Conservation (phyloP, 1,139 yeast species). For the Saccharomyces hybrid region DNA sequence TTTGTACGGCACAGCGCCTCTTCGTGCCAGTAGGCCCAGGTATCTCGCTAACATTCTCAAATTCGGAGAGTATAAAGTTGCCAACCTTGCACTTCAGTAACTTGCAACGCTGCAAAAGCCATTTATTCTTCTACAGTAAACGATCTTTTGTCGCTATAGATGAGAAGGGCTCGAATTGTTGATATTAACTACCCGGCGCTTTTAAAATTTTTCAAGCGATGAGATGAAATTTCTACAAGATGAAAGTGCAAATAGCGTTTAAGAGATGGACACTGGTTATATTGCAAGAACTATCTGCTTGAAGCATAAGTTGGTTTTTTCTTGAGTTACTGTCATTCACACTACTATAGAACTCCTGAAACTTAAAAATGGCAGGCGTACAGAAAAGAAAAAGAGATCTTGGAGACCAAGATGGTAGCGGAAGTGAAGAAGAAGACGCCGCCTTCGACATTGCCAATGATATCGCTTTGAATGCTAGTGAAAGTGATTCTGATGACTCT, state of each 20-base stretch:
- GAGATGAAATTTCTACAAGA: conserved; percentile 7
- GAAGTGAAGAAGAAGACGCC: neutral
- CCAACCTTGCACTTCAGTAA: no score
- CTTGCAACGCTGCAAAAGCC: no score
- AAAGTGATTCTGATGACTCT: conserved; percentile 34
- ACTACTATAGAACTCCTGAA: neutral
- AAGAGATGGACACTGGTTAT: neutral
- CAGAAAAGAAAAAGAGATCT: neutral
- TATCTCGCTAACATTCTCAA: neutral
- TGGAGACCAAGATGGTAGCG: neutral
- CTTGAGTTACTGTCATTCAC: no score
- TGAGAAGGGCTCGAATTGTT: no score
- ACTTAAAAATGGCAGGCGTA: neutral
- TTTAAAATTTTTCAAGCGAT: conserved; percentile 8
- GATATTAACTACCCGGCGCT: neutral
- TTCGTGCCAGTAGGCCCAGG: neutral
- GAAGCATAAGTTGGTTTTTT: neutral
- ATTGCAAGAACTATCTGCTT: neutral
- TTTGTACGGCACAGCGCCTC: conserved; percentile 16
- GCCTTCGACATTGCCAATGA: conserved; percentile 56
- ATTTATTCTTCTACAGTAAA: neutral
- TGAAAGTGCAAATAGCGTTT: no score
- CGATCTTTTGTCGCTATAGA: no score
- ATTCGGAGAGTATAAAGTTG: no score
- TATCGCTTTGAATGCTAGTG: conserved; percentile 45